phyloP scores from a whole-genome alignment of 345 rosid species.

The Aegle marmelos region DNA sequence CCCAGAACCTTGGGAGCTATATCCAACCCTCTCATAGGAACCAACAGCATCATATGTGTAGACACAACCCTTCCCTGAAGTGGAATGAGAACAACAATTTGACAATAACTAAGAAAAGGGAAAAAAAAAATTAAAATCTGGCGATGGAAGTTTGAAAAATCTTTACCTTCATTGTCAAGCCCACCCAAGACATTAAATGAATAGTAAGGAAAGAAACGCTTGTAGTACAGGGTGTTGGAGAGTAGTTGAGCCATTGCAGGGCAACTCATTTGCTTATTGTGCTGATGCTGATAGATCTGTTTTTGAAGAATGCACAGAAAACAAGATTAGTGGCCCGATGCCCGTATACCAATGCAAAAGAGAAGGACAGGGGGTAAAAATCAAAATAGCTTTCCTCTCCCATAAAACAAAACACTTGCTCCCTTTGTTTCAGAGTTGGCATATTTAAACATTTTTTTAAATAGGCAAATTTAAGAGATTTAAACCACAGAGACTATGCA shows the following conservation, averaged over 20 bases:
- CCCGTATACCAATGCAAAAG: neutral
- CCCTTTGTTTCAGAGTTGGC: neutral
- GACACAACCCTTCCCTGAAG: constrained; percentile 88
- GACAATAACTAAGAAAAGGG: neutral
- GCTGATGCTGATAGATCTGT: constrained; percentile 97
- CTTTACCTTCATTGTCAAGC: constrained; percentile 84
- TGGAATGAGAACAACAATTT: neutral
- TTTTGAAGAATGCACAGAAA: neutral
- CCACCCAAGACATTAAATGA: constrained; percentile 94
- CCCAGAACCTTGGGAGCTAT: constrained; percentile 95
- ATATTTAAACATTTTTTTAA: neutral
- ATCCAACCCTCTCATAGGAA: constrained; percentile 97
- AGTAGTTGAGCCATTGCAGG: constrained; percentile 96
- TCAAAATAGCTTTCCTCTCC: neutral
- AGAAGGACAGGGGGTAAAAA: neutral
- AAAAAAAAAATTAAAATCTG: constrained; percentile 2
- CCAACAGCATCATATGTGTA: constrained; percentile 97
- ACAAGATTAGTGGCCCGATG: neutral
- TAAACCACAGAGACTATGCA: neutral
- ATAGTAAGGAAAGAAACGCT: constrained; percentile 96
- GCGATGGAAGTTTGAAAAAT: neutral
- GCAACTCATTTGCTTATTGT: constrained; percentile 97
- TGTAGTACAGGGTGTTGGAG: constrained; percentile 95
- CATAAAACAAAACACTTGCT: neutral
- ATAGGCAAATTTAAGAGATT: neutral